Conservation (phyloP, 805 yeast species). For the Pichia nakasei region DNA sequence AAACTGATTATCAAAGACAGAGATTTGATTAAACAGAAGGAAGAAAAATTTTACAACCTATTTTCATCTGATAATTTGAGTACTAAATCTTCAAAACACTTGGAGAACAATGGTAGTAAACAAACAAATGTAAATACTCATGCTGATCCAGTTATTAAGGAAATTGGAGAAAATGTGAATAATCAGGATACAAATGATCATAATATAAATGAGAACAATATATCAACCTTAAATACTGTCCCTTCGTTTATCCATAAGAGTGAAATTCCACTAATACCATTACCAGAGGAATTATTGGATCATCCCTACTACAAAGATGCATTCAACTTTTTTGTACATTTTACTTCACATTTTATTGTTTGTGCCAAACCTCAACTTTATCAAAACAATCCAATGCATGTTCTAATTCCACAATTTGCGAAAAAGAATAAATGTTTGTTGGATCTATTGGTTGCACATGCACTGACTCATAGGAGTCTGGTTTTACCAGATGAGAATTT, state of each 20-base stretch:
- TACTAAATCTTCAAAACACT: not conserved
- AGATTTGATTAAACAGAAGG: not conserved
- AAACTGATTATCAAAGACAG: slow-evolving; percentile 2
- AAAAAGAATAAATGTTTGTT: slow-evolving; percentile 44
- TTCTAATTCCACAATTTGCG: slow-evolving; percentile 57
- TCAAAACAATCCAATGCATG: slow-evolving; percentile 60
- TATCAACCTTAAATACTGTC: not conserved
- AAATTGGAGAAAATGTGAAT: not conserved
- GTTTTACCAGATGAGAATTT: slow-evolving; percentile 6
- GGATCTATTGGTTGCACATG: slow-evolving; percentile 43
- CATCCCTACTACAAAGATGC: slow-evolving; percentile 54
- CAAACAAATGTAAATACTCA: not conserved
- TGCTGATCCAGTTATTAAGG: not conserved
- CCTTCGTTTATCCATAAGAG: slow-evolving; percentile 1
- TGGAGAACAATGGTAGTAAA: not conserved
- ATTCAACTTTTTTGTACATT: slow-evolving; percentile 52
- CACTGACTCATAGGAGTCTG: slow-evolving; percentile 30
- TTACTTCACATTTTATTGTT: slow-evolving; percentile 50
- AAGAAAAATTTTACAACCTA: too few species aligned
- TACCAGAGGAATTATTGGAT: slow-evolving; percentile 50
- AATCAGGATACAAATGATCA: not conserved
- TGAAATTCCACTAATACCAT: slow-evolving; percentile 25
- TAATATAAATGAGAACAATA: not conserved
- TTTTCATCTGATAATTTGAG: too few species aligned
- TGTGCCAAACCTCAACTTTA: slow-evolving; percentile 52